Conservation (phyloP, 2,329 filamentous ascomycete genomes). For the Penicillium sp. region DNA sequence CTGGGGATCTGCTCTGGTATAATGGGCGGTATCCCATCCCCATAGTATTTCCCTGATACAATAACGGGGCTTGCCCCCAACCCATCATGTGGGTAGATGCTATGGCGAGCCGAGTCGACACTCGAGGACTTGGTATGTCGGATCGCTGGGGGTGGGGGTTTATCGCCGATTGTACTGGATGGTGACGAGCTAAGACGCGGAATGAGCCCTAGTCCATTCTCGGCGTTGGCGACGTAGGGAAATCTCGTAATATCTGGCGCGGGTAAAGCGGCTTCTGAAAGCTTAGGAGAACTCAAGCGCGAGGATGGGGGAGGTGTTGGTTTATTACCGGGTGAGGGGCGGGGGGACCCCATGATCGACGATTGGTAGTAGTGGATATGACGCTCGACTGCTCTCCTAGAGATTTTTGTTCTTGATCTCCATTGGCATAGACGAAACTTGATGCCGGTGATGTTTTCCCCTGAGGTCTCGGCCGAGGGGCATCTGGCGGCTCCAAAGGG, state of each 20-base stretch:
- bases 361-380: slow-evolving; percentile 20
- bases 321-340: slow-evolving; percentile 23
- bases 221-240: slow-evolving; percentile 21
- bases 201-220: slow-evolving; percentile 21
- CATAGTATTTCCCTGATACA: slow-evolving; percentile 26
- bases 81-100: slow-evolving; percentile 18
- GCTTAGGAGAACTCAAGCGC: slow-evolving; percentile 32
- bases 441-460: slow-evolving; percentile 29
- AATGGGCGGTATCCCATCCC: slow-evolving; percentile 20
- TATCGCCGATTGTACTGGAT: slow-evolving; percentile 19
- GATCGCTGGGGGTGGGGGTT: slow-evolving; percentile 16
- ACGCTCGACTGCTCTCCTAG: slow-evolving; percentile 22
- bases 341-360: slow-evolving; percentile 35
- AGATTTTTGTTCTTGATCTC: slow-evolving; percentile 32
- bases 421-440: slow-evolving; percentile 42
- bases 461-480: slow-evolving; percentile 25
- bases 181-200: slow-evolving; percentile 25
- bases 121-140: slow-evolving; percentile 37
- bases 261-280: slow-evolving; percentile 27
- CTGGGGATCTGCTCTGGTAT: slow-evolving; percentile 30
- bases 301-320: slow-evolving; percentile 28
- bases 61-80: slow-evolving; percentile 35
- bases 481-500: slow-evolving; percentile 36
- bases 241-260: slow-evolving; percentile 24
- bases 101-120: slow-evolving; percentile 30